phyloP scores from a whole-genome alignment of 139 green algal species.

The Monoraphidium neglectum region DNA sequence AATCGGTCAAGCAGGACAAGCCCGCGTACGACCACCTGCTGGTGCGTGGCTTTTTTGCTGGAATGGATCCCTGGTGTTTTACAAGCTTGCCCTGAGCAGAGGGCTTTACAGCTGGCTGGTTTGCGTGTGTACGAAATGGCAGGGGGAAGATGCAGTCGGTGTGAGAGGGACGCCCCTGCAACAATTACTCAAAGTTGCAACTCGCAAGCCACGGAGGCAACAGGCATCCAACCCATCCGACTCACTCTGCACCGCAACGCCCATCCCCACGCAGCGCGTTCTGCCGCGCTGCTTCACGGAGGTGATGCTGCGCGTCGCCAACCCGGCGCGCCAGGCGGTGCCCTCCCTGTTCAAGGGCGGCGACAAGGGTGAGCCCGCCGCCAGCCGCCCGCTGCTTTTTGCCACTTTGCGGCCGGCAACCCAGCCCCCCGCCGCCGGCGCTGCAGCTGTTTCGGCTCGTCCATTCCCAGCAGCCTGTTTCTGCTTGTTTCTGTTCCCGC shows the following conservation, averaged over 20 bases:
- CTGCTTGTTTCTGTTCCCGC: not conserved
- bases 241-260: too few relatives aligned
- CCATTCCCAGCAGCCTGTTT: not conserved
- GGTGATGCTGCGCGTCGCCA: conserved; percentile 45
- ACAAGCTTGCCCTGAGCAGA: too few relatives aligned
- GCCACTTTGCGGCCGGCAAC: not conserved
- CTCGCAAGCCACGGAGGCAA: too few relatives aligned
- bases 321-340: conserved; percentile 23
- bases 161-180: too few relatives aligned
- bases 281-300: conserved; percentile 56
- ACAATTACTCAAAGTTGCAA: too few relatives aligned
- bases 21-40: conserved; percentile 45
- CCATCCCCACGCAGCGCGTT: conserved; percentile 27
- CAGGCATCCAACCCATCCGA: too few relatives aligned
- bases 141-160: too few relatives aligned
- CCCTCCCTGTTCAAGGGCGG: conserved; percentile 37
- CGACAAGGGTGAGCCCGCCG: conserved; percentile 30
- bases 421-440: not conserved
- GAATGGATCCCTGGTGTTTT: too few relatives aligned
- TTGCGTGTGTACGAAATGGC: too few relatives aligned
- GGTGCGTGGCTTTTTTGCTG: too few relatives aligned
- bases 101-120: too few relatives aligned
- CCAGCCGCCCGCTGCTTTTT: not conserved
- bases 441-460: not conserved
- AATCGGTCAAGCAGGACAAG: conserved; percentile 26